phyloP scores from a whole-genome alignment of 768 basidiomycete genomes.

The Dendrothele bispora region DNA sequence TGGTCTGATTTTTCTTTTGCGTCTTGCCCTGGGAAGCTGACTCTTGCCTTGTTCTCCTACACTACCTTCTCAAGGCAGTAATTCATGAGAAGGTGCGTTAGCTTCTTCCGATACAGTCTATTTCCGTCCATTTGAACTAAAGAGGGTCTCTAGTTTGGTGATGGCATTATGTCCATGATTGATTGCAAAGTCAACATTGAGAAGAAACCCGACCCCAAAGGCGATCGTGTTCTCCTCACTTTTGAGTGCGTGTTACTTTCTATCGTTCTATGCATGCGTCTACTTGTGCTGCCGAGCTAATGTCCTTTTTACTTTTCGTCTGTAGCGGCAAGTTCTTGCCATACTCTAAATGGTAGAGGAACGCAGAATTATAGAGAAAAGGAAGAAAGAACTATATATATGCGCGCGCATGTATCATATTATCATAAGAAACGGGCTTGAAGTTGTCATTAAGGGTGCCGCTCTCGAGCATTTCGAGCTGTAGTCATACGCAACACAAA shows the following conservation, averaged over 20 bases:
- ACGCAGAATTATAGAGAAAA: no score
- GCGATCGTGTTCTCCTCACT: slow-evolving; percentile 75
- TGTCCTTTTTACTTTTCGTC: not conserved
- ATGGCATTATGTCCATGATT: slow-evolving; percentile 89
- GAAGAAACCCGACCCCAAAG: slow-evolving; percentile 73
- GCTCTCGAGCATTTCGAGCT: no score
- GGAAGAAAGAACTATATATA: no score
- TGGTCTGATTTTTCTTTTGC: not conserved
- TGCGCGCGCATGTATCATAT: no score
- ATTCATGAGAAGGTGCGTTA: slow-evolving; percentile 70
- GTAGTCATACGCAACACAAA: no score
- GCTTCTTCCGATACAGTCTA: not conserved
- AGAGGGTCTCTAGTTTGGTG: slow-evolving; percentile 64
- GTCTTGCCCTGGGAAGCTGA: no score
- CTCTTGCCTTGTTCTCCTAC: not conserved
- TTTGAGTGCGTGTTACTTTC: slow-evolving; percentile 61
- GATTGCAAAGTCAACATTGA: slow-evolving; percentile 72
- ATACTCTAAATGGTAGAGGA: slow-evolving; percentile 63
- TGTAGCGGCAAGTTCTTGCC: slow-evolving; percentile 76
- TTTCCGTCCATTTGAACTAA: not conserved
- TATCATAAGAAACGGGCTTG: no score
- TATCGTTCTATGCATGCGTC: not conserved
- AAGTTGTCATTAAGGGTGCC: no score
- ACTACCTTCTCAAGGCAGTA: slow-evolving; percentile 44
- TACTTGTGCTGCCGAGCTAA: not conserved